Evolutionary conservation across 495 filamentous ascomycete species (phyloP), one percentile per base, ranked within the genome.

Genomic region (Podospora pseudopauciseta): DNA sequence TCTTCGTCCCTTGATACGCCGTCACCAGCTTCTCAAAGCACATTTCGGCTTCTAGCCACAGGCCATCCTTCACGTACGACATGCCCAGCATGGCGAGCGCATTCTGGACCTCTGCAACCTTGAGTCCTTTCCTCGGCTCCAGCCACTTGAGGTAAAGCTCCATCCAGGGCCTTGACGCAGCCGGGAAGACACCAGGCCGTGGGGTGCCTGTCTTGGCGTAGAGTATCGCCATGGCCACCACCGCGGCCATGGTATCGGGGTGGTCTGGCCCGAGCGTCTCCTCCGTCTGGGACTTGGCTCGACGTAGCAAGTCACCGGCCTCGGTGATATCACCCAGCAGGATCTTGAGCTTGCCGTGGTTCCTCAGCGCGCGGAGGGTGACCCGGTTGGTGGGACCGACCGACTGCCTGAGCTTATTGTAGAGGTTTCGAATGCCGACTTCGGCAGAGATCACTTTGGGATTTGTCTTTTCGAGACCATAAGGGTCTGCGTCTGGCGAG

Each of bases 1-100:
- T 58, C 55, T 58, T 26, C 7, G 55, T 58, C 55, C 55, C 55
- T 26, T 19, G n/a, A 23, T 58, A 58, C n/a, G 55, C 55, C 23
- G 5, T 18, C n/a, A 58, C 55, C 55, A 58, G 23, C 55, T 58
- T 58, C 55, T 58, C 55, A 58, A 58, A 58, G 5, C n/a, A 58
- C 23, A 4, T 11, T 18, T 58, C 55, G 6, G 55, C 55, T 18
- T 58, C n/a, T 7, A 58, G 3, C 9, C 3, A 58, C n/a, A 20
- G 6, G 3, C 18, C 0, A 7, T 19, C 55, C 6, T 26, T 26
- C 55, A 58, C 18, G 55, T 58, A 58, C 55, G 55, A 58, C 13
- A 58, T 58, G n/a, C n/a, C 55, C n/a, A 58, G 55, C 55, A 58
- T 58, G 23, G 55, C n/a, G 1, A 58, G n/a, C n/a, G 55, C 23